Conservation (phyloP, 441 rosid species). For the Adansonia rubrostipa region DNA sequence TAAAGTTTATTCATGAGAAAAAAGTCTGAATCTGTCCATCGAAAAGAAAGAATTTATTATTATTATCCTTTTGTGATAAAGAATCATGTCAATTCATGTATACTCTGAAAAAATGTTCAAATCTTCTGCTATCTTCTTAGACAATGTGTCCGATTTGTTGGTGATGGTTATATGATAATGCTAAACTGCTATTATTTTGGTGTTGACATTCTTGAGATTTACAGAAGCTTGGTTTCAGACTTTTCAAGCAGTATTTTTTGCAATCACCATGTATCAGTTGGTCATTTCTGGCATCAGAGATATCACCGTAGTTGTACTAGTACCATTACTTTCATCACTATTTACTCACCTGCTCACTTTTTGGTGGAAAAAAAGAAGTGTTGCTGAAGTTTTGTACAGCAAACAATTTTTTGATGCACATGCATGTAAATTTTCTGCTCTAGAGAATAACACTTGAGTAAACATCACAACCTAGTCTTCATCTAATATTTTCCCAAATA, state of each 20-base stretch:
- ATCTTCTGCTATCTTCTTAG: background rate
- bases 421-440: slow-evolving; percentile 14
- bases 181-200: background rate
- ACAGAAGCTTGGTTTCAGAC: slow-evolving; percentile 18
- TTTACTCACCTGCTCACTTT: slow-evolving; percentile 6
- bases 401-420: slow-evolving; percentile 1
- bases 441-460: background rate
- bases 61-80: background rate
- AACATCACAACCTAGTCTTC: slow-evolving; percentile 8
- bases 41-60: background rate
- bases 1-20: background rate
- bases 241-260: background rate
- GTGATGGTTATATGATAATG: slow-evolving; percentile 8
- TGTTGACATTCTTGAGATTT: background rate
- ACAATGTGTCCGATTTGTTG: slow-evolving; percentile 7
- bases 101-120: background rate
- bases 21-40: background rate
- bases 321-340: background rate
- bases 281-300: background rate
- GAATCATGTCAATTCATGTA: background rate
- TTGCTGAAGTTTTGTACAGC: background rate
- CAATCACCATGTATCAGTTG: background rate
- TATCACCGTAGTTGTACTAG: background rate
- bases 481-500: slow-evolving; percentile 11
- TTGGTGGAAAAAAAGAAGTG: background rate